Evolutionary conservation across 768 basidiomycete species (phyloP).

Genomic region (Tephrocybe sp.): DNA sequence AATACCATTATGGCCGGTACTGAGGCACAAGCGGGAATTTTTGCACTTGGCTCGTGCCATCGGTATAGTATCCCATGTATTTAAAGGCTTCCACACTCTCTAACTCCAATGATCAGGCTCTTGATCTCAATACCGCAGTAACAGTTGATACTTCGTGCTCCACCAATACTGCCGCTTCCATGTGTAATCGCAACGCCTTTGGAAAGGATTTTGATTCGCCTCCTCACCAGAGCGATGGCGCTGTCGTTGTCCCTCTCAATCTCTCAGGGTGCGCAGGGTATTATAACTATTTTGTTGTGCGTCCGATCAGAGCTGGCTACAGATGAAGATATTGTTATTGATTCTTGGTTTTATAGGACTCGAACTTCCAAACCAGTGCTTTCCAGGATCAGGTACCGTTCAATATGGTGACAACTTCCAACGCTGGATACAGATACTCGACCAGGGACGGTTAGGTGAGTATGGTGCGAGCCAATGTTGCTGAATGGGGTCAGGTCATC

Average conservation of each 20-base stretch:
- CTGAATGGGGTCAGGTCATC: conserved; percentile 25
- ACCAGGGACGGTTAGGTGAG: conserved; percentile 21
- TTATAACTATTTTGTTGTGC: conserved; percentile 27
- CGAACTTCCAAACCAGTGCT: conserved; percentile 19
- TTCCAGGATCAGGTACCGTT: conserved; percentile 27
- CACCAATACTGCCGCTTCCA: conserved; percentile 12
- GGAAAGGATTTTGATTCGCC: conserved; percentile 25
- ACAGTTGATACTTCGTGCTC: conserved; percentile 20
- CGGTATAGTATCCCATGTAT: conserved; percentile 10
- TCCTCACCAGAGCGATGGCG: conserved; percentile 25
- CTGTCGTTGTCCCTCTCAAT: conserved; percentile 21
- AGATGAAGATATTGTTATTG: background rate
- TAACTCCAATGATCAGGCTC: conserved; percentile 11
- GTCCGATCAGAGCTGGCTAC: background rate
- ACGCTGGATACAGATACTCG: conserved; percentile 21
- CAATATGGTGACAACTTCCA: conserved; percentile 21
- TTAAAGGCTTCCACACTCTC: background rate
- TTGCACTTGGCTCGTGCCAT: conserved; percentile 23
- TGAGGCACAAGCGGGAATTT: conserved; percentile 25
- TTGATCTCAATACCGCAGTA: conserved; percentile 10
- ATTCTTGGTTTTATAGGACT: conserved; percentile 17
- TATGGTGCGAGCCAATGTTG: conserved; percentile 25
- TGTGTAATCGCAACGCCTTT: conserved; percentile 23
- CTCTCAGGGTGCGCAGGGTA: conserved; percentile 23
- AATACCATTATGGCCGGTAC: conserved; percentile 26